A percentile compares a stretch with the other conserved stretches of the same genome.
Conservation (phyloP, 768 basidiomycete genomes). For the Porphyrellus cyaneotinctus region DNA sequence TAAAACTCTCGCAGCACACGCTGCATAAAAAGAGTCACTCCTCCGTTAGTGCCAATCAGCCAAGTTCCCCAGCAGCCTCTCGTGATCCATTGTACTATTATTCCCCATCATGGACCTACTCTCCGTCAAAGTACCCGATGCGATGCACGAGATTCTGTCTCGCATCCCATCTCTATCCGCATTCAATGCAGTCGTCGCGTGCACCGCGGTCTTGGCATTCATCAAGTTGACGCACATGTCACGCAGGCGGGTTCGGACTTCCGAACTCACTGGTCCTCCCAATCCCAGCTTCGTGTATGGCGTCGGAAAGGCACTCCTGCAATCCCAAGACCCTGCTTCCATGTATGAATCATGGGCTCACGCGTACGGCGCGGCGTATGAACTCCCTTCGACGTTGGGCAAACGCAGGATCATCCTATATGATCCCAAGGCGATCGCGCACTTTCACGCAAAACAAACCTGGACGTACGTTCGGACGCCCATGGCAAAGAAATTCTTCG, state of each 20-base stretch:
- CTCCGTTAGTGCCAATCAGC: too few relatives aligned
- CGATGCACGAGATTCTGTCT: too few relatives aligned
- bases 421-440: slow-evolving; percentile 37
- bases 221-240: slow-evolving; percentile 7
- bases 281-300: slow-evolving; percentile 13
- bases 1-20: too few relatives aligned
- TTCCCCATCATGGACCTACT: too few relatives aligned
- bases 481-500: slow-evolving; percentile 33
- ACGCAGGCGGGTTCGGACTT: slow-evolving; percentile 8
- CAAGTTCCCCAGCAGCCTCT: too few relatives aligned
- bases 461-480: slow-evolving; percentile 40
- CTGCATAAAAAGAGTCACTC: too few relatives aligned
- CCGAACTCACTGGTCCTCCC: slow-evolving; percentile 16
- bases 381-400: slow-evolving; percentile 12
- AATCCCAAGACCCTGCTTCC: background rate
- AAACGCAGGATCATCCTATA: slow-evolving; percentile 16
- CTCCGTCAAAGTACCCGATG: too few relatives aligned
- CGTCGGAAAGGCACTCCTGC: slow-evolving; percentile 5
- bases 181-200: slow-evolving; percentile 4
- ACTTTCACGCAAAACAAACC: slow-evolving; percentile 7
- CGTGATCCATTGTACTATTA: too few relatives aligned
- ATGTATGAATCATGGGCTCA: slow-evolving; percentile 21
- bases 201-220: slow-evolving; percentile 5
- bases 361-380: slow-evolving; percentile 14
- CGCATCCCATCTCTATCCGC: too few relatives aligned